A percentile compares a stretch with the other conserved stretches of the same genome.
These are phyloP conservation scores for Umbilicus rupestris DNA, from an alignment of 164 flowering plant genomes.

Conservation along the genomic window DNA sequence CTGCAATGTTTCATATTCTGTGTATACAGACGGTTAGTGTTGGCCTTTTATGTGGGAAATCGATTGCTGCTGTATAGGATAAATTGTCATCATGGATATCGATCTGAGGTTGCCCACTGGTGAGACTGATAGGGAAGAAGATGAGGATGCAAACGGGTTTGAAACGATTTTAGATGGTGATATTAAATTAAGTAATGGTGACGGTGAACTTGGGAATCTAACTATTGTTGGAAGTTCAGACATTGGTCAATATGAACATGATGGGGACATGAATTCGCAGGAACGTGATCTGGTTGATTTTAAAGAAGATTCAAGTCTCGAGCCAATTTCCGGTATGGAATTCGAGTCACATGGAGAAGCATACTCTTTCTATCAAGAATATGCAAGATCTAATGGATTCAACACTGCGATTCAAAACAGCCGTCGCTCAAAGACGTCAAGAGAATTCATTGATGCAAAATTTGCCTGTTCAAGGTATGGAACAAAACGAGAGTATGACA, in stretches of 20 bases:
- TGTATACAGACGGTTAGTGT: background rate
- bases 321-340: conserved; percentile 5
- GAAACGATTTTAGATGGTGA: conserved; percentile 1
- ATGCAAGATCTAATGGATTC: conserved; percentile 10
- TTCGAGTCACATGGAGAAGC: conserved; percentile 10
- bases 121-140: conserved; percentile 3
- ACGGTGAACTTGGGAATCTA: background rate
- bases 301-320: conserved; percentile 1
- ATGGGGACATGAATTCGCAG: background rate
- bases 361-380: conserved; percentile 10
- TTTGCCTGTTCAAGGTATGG: conserved; percentile 11
- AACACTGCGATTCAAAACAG: conserved; percentile 10
- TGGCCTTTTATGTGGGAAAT: background rate
- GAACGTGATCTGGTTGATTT: background rate
- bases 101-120: conserved; percentile 6
- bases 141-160: background rate
- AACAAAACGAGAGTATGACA: conserved; percentile 6
- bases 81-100: background rate
- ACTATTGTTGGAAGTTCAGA: background rate
- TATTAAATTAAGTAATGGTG: background rate
- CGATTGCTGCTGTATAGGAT: background rate
- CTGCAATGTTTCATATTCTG: background rate
- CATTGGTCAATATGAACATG: background rate
- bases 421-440: conserved; percentile 8
- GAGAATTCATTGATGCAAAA: conserved; percentile 9